Percentiles rank a stretch among this genome's conserved stretches.
Evolutionary conservation across 1,284 basidiomycete genomes (phyloP).

Genomic region (Heterobasidion occidentale): DNA sequence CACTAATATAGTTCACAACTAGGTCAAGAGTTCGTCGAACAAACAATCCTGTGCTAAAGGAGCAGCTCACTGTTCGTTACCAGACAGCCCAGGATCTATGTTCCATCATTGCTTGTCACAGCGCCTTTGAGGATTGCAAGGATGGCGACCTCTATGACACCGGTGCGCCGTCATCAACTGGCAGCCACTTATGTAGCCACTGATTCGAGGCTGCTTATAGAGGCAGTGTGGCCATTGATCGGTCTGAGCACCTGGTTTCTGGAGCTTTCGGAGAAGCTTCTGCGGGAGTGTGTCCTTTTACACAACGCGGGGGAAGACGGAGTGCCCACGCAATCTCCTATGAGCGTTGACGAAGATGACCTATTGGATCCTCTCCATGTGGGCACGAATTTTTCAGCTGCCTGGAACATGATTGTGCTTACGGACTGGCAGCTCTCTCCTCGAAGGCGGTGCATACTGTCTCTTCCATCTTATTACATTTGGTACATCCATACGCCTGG

Average conservation of each 20-base stretch:
- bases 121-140: constrained; percentile 58
- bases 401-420: no score
- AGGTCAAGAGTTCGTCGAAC: constrained; percentile 28
- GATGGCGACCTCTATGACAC: constrained; percentile 58
- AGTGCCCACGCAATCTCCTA: not conserved
- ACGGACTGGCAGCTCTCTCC: not conserved
- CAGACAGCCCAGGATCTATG: constrained; percentile 53
- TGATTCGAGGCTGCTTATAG: constrained; percentile 23
- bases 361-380: not conserved
- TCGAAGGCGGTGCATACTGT: constrained; percentile 10
- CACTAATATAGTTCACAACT: not conserved
- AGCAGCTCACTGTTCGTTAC: constrained; percentile 38
- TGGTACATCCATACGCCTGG: constrained; percentile 55
- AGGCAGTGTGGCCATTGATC: constrained; percentile 62
- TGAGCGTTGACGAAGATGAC: not conserved
- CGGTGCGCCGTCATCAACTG: not conserved
- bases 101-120: constrained; percentile 48
- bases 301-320: constrained; percentile 10
- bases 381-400: no score
- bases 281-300: constrained; percentile 55
- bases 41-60: constrained; percentile 25
- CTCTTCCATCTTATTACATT: constrained; percentile 42
- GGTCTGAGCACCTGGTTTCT: constrained; percentile 53
- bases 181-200: not conserved
- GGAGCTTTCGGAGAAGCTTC: constrained; percentile 48